Conservation (phyloP, 169 alveolate species). For the Toxoplasma gondii region DNA sequence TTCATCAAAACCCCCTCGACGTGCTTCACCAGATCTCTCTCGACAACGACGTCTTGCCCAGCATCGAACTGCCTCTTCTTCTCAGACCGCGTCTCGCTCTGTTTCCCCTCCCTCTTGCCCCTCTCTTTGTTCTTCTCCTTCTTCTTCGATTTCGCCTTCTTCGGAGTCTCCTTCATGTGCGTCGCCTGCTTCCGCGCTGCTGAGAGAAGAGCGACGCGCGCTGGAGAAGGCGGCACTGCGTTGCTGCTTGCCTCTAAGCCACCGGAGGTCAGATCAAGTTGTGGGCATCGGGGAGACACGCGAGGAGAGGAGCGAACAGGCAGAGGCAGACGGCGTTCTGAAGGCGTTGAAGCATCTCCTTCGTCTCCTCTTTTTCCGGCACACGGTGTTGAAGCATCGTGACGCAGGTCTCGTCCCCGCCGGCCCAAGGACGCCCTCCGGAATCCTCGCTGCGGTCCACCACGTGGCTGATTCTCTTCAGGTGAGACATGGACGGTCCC, state of each 20-base stretch:
- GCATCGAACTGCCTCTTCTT: too few species aligned
- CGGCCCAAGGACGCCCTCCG: too few species aligned
- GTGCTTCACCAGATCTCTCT: too few species aligned
- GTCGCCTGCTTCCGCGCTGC: background rate
- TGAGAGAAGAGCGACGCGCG: background rate
- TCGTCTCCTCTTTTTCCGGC: background rate
- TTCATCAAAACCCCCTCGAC: too few species aligned
- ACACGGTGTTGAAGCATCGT: too few species aligned
- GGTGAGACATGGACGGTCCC: too few species aligned
- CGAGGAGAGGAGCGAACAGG: background rate
- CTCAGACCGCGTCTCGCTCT: too few species aligned
- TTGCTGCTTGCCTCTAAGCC: background rate
- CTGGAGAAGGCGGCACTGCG: background rate
- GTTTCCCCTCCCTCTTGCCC: background rate
- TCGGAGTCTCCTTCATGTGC: background rate
- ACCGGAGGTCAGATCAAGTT: background rate
- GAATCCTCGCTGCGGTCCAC: background rate
- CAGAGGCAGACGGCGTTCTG: background rate
- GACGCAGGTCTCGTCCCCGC: too few species aligned
- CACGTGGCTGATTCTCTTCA: background rate
- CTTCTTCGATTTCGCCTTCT: background rate
- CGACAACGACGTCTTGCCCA: too few species aligned
- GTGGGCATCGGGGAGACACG: background rate
- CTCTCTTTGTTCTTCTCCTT: background rate
- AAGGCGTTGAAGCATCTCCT: background rate